Conservation (phyloP, 202 grass and related monocot species). For the Carex sylvatica region DNA sequence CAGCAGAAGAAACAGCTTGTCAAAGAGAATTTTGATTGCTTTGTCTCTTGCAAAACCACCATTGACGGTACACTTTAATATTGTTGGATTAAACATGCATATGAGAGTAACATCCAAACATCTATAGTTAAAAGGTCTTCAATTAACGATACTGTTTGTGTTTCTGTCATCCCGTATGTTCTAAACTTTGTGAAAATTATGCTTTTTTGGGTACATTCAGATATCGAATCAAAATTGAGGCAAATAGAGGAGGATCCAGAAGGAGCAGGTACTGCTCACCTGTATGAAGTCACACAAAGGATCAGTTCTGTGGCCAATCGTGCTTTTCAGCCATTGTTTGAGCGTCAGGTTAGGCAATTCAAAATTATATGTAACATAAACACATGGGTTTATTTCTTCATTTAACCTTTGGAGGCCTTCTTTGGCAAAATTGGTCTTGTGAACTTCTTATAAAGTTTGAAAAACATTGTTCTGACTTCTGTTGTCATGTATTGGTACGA, state of each 20-base stretch:
- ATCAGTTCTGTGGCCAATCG: slow-evolving; percentile 81
- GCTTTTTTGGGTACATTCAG: slow-evolving; percentile 40
- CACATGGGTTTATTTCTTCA: neutral
- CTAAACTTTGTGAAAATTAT: slow-evolving; percentile 26
- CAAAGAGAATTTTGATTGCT: slow-evolving; percentile 99
- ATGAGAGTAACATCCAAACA: slow-evolving; percentile 24
- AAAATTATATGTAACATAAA: slow-evolving; percentile 7
- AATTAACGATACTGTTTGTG: neutral
- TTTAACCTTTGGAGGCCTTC: neutral
- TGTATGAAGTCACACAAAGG: slow-evolving; percentile 80
- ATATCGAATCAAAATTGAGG: slow-evolving; percentile 88
- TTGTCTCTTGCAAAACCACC: slow-evolving; percentile 99
- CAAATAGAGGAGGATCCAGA: slow-evolving; percentile 99
- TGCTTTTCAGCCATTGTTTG: slow-evolving; percentile 96
- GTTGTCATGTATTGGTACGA: neutral
- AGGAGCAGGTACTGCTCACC: slow-evolving; percentile 88
- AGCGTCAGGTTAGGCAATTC: slow-evolving; percentile 80
- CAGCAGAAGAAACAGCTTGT: slow-evolving; percentile 99
- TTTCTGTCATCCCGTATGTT: slow-evolving; percentile 22
- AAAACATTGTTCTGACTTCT: neutral
- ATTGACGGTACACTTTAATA: slow-evolving; percentile 71
- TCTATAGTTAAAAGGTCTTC: slow-evolving; percentile 13
- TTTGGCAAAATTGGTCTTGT: neutral
- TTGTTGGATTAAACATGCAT: slow-evolving; percentile 23
- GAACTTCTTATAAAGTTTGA: neutral